phyloP scores from a whole-genome alignment of 2,329 filamentous ascomycete genomes.

The Diaporthe eres region DNA sequence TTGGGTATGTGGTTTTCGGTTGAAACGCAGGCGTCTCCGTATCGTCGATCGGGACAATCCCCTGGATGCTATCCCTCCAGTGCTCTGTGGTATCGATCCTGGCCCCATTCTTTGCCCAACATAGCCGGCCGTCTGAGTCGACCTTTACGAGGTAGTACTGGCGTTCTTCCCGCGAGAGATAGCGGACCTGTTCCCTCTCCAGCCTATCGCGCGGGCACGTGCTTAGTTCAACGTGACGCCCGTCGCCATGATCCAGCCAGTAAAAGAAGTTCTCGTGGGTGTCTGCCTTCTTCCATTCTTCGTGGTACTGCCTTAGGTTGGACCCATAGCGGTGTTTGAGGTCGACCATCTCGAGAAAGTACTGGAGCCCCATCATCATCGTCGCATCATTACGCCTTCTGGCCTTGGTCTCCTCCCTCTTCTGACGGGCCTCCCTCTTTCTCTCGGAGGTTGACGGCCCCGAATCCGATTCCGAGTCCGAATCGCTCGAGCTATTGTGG shows the following conservation, averaged over 20 bases:
- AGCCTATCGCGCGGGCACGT: slow-evolving; percentile 81
- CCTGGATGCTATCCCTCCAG: slow-evolving; percentile 85
- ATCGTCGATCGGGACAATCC: slow-evolving; percentile 75
- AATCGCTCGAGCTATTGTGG: slow-evolving; percentile 59
- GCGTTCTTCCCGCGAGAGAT: slow-evolving; percentile 86
- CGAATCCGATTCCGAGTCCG: slow-evolving; percentile 54
- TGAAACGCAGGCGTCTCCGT: slow-evolving; percentile 66
- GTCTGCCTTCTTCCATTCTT: slow-evolving; percentile 82
- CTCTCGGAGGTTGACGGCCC: slow-evolving; percentile 54
- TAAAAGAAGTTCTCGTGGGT: slow-evolving; percentile 94
- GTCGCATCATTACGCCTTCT: slow-evolving; percentile 77
- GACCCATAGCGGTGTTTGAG: slow-evolving; percentile 89
- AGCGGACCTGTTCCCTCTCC: slow-evolving; percentile 85
- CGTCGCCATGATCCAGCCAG: slow-evolving; percentile 89
- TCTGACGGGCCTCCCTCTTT: slow-evolving; percentile 54
- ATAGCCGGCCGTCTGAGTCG: slow-evolving; percentile 80
- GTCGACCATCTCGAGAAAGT: slow-evolving; percentile 89
- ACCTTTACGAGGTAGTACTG: slow-evolving; percentile 85
- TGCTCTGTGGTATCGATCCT: slow-evolving; percentile 82
- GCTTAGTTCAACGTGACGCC: slow-evolving; percentile 77
- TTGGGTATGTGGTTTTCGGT: slow-evolving; percentile 52
- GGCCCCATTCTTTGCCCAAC: slow-evolving; percentile 87
- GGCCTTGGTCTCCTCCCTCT: slow-evolving; percentile 64
- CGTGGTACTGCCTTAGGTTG: slow-evolving; percentile 85
- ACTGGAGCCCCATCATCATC: slow-evolving; percentile 87